Base-by-base conservation (phyloP, 768 basidiomycete genomes). In the Calocybe gangraenosa region DNA sequence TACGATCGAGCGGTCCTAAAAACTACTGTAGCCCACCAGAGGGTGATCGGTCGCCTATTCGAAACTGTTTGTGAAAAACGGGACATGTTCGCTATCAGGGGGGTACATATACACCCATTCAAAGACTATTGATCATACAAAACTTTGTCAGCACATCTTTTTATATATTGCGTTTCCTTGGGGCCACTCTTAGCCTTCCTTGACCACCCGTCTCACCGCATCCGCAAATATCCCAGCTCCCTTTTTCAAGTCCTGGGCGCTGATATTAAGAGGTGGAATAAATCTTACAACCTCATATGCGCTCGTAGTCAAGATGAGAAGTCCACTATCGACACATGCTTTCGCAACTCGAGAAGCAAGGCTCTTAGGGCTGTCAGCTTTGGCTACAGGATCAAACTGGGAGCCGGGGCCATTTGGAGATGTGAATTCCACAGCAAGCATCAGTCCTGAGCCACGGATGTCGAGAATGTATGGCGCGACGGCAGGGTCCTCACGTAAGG, bases 191-290 rank as follows among this genome's bases (percentile, higher is more conserved):
- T 42, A 73, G 17, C 71, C 68, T 46, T 73, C 81, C 20, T 56
- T 66, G 2, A 86, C 66, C 38, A 87, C 83, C 53, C 89, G 85
- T 60, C 75, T 71, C 10, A 92, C 76, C 7, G 87, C 80, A 58
- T 86, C 75, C 25, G 57, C 69, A 61, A 91, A 90, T 20, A 89
- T 81, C 31, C 62, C 57, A 47, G 69, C 71, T 0, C 87, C 87
- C 59, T 81, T 80, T 55, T 65, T 72, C 69, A 96, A 66, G 60
- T 97, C 91, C 60, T 73, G 77, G 63, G 79, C 64, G 18, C 75
- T 78, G 50, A 95, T 78, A 59, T 91, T 94, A 56, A 97, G 65
- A 13, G 95, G 80, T 3, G 95, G 95, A 57, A 98, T 97, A 72
- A 98, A 96, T 58, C 93, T 74, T 47, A 96, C 70, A 11, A 86